A percentile compares a stretch with the other conserved stretches of the same genome.
Conservation (phyloP, 768 basidiomycete genomes). For the Agaricus subrufescens region DNA sequence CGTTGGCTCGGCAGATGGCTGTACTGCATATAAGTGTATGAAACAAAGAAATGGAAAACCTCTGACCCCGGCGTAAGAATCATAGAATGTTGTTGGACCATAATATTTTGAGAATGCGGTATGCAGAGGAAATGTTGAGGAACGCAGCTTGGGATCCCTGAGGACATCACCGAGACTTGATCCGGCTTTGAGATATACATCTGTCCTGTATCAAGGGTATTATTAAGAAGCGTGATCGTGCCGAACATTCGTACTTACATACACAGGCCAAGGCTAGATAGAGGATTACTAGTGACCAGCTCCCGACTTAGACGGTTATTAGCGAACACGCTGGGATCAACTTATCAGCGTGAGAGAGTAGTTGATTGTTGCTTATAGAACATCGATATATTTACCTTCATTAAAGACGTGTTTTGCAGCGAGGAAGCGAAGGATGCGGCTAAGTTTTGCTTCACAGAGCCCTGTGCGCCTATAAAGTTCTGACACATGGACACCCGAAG, state of each 20-base stretch:
- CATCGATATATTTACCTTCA: too few species aligned
- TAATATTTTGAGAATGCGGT: constrained; percentile 21
- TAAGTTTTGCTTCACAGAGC: constrained; percentile 22
- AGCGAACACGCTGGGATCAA: constrained; percentile 1
- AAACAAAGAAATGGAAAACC: not conserved
- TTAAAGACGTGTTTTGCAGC: too few species aligned
- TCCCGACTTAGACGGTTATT: constrained; percentile 34
- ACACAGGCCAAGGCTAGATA: constrained; percentile 22
- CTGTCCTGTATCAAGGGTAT: constrained; percentile 11
- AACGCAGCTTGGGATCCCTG: constrained; percentile 26
- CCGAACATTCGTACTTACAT: constrained; percentile 11
- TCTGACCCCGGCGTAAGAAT: constrained; percentile 18
- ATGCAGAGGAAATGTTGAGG: constrained; percentile 18
- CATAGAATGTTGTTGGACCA: constrained; percentile 17
- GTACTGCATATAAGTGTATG: not conserved
- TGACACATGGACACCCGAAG: too few species aligned
- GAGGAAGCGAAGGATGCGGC: too few species aligned
- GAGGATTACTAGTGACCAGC: constrained; percentile 21
- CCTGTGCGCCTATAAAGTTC: constrained; percentile 9
- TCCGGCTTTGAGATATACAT: constrained; percentile 17
- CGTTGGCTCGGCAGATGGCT: constrained; percentile 4
- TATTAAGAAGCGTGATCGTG: not conserved
- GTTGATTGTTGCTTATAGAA: too few species aligned
- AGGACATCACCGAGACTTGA: constrained; percentile 28
- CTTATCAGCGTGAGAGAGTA: constrained; percentile 13